phyloP scores from a whole-genome alignment of 192 early-diverging fungal genomes.

The Spinellus fusiger region DNA sequence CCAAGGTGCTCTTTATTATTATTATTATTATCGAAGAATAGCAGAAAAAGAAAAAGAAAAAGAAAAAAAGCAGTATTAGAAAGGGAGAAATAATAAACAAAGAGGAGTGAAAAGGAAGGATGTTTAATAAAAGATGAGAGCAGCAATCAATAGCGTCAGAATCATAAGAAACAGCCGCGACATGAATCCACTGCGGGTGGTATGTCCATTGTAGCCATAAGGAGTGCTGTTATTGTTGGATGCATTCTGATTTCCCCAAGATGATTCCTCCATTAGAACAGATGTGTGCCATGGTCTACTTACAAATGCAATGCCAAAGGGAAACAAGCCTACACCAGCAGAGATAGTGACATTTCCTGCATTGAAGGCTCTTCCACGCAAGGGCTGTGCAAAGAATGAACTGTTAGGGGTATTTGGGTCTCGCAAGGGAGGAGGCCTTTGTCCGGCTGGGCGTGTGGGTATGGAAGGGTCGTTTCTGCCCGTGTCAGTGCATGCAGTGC shows the following conservation, averaged over 20 bases:
- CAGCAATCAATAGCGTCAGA: conserved; percentile 1
- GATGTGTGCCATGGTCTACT: conserved; percentile 13
- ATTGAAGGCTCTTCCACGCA: conserved; percentile 15
- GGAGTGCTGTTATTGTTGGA: not conserved
- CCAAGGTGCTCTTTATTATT: no score
- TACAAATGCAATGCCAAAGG: conserved; percentile 60
- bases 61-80: not conserved
- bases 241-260: no score
- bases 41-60: not conserved
- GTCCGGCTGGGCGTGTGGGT: conserved; percentile 72
- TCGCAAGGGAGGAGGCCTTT: conserved; percentile 62
- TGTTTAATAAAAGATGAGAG: conserved; percentile 4
- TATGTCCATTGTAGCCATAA: not conserved
- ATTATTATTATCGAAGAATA: not conserved
- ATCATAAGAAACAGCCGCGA: conserved; percentile 1
- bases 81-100: not conserved
- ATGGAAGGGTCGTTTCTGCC: conserved; percentile 35
- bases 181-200: not conserved
- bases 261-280: not conserved
- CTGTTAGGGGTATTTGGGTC: conserved; percentile 45
- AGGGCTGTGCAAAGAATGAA: conserved; percentile 31
- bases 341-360: conserved; percentile 55
- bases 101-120: not conserved
- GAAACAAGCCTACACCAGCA: conserved; percentile 66
- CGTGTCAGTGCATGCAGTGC: not conserved